These are phyloP conservation scores for Candida loeiensis DNA, from an alignment of 805 yeast genomes.

Conservation along the genomic window DNA sequence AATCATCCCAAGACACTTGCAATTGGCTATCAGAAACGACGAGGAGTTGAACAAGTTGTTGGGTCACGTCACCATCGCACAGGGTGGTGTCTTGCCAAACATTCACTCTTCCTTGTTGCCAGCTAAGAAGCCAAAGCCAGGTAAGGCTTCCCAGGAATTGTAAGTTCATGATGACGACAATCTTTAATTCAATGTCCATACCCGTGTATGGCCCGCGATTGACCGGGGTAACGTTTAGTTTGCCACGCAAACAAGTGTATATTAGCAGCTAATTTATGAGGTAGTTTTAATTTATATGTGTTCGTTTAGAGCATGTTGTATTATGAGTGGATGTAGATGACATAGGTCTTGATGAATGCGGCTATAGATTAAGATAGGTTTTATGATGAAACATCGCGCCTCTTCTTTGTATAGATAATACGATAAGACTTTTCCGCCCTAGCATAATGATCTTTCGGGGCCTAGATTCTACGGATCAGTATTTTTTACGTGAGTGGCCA, in stretches of 20 bases:
- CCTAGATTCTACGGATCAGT: no score
- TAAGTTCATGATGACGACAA: slow-evolving; percentile 24
- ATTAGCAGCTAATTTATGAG: slow-evolving; percentile 14
- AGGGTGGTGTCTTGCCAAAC: slow-evolving; percentile 53
- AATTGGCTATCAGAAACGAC: slow-evolving; percentile 51
- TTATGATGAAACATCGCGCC: no score
- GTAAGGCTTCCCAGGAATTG: slow-evolving; percentile 58
- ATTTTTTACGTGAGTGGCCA: no score
- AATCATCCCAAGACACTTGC: slow-evolving; percentile 51
- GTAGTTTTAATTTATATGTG: slow-evolving; percentile 6
- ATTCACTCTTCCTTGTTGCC: slow-evolving; percentile 51
- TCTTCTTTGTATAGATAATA: no score
- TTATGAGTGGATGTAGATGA: neutral
- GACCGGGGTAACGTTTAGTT: slow-evolving; percentile 8
- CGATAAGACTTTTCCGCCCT: no score
- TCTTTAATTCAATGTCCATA: slow-evolving; percentile 11
- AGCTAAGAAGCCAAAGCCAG: slow-evolving; percentile 48
- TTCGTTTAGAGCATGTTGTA: slow-evolving; percentile 2
- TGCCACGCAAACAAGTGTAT: slow-evolving; percentile 15
- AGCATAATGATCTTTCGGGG: no score
- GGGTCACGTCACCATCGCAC: slow-evolving; percentile 61
- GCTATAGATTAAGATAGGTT: no score
- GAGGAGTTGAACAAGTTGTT: slow-evolving; percentile 49
- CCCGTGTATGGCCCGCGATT: neutral
- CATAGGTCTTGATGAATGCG: neutral